Conservation (phyloP, 1,284 basidiomycete species). For the Sporisorium exsertum region DNA sequence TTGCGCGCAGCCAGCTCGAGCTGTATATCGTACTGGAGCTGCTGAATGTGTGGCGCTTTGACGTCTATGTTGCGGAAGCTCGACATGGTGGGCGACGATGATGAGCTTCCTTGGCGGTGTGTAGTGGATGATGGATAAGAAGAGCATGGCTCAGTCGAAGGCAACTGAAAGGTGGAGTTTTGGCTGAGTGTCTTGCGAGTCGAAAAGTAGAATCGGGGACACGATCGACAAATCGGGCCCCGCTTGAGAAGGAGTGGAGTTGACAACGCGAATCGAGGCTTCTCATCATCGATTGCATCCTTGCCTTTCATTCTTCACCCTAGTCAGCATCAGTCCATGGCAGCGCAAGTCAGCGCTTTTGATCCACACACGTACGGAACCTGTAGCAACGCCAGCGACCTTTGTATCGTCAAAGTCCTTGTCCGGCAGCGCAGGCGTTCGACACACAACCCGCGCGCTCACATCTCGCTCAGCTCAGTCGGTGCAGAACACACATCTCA, state of each 20-base stretch:
- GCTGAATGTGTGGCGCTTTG: conserved; percentile 33
- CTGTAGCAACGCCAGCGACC: background rate
- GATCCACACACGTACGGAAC: background rate
- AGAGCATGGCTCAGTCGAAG: background rate
- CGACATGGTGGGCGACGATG: conserved; percentile 19
- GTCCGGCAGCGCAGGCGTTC: background rate
- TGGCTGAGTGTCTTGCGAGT: conserved; percentile 27
- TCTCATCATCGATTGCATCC: background rate
- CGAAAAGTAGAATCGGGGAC: conserved; percentile 11
- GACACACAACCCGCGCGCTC: background rate
- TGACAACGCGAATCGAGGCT: background rate
- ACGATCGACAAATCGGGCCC: background rate
- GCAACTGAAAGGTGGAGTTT: conserved; percentile 2
- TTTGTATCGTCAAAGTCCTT: background rate
- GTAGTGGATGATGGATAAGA: conserved; percentile 5
- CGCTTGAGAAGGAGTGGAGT: conserved; percentile 28
- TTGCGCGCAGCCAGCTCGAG: conserved; percentile 49
- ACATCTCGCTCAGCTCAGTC: background rate
- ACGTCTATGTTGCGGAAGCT: conserved; percentile 47
- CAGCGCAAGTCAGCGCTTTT: background rate
- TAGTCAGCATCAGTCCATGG: background rate
- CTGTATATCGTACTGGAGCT: conserved; percentile 56
- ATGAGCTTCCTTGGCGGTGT: background rate
- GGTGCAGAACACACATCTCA: background rate
- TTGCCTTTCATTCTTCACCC: background rate